Base-by-base conservation (phyloP, 2,329 filamentous ascomycete genomes). In the Stagonosporopsis vannaccii region DNA sequence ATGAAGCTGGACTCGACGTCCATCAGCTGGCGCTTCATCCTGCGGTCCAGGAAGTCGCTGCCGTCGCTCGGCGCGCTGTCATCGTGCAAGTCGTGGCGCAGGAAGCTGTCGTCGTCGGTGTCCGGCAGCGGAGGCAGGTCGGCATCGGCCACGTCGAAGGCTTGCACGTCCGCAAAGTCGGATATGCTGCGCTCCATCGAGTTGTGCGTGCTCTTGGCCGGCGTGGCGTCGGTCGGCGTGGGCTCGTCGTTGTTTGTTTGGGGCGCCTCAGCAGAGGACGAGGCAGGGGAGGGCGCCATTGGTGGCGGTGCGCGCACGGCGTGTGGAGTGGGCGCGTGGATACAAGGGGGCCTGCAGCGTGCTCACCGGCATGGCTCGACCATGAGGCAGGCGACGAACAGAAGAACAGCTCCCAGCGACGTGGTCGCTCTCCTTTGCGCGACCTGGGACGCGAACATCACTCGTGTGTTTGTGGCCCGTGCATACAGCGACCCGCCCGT, bases 1-100 rank as follows among this genome's bases (percentile, higher is more conserved):
- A 87, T 59, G 62, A 88, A 87, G 66, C 85, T 87, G 3, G 85
- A 87, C 68, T 87, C 85, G 51, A 87, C 80, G 62, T 88, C 85
- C 78, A 85, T 81, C 60, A 88, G 70, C 60, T 83, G 83, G 54
- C 81, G 78, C 61, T 81, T 81, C 82, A 87, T 86, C 65, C 86
- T 84, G 48, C 77, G 77, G 70, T 87, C 85, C 63, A 85, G 80
- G 32, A 86, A 60, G 13, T 68, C 74, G 55, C 77, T 77, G 32
- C 68, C 77, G 36, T 79, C 77, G 50, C 69, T 71, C n/a, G 70
- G 67, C 15, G 30, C 47, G 12, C 68, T 60, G 58, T 63, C 68
- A 43, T 75, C 69, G 19, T 60, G 65, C 40, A 68, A 62, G 51
- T 69, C 67, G 45, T 68, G 60, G 41, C 68, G 68, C 47, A 77